A percentile compares a stretch with the other conserved stretches of the same genome.
Conservation (phyloP, 441 rosid species). For the Raphanus hybrid region DNA sequence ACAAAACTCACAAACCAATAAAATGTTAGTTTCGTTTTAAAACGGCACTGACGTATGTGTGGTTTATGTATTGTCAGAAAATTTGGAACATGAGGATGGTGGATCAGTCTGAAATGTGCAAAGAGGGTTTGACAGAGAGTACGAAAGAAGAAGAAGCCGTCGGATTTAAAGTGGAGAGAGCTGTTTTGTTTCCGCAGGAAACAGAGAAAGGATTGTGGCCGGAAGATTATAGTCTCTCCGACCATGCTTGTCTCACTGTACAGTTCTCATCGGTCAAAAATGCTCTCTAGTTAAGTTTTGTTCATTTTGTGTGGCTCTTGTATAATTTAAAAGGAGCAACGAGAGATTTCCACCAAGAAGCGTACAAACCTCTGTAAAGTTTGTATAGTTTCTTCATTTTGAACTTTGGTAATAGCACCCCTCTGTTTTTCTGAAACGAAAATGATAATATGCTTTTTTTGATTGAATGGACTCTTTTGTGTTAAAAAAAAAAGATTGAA, state of each 20-base stretch:
- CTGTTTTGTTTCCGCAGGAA: slow-evolving; percentile 82
- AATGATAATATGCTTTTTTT: too few species aligned
- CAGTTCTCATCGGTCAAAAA: neutral
- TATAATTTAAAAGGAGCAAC: neutral
- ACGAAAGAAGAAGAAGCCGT: slow-evolving; percentile 55
- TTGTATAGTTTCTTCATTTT: neutral
- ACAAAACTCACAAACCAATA: neutral
- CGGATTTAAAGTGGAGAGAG: slow-evolving; percentile 75
- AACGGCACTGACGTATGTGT: neutral
- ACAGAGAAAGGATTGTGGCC: slow-evolving; percentile 95
- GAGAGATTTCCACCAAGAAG: neutral
- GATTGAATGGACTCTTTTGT: too few species aligned
- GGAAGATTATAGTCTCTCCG: slow-evolving; percentile 57
- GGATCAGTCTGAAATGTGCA: slow-evolving; percentile 46
- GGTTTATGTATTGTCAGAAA: slow-evolving; percentile 41
- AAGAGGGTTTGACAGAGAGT: slow-evolving; percentile 30
- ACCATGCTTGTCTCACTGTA: slow-evolving; percentile 32
- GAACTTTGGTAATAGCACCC: too few species aligned
- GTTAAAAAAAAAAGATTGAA: too few species aligned
- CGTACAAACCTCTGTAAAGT: neutral
- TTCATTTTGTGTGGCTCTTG: neutral
- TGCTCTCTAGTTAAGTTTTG: neutral
- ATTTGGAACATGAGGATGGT: slow-evolving; percentile 62
- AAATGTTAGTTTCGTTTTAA: neutral
- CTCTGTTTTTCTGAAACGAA: too few species aligned